Conservation (phyloP, 2,329 filamentous ascomycete species). For the Apiospora saccharicola region DNA sequence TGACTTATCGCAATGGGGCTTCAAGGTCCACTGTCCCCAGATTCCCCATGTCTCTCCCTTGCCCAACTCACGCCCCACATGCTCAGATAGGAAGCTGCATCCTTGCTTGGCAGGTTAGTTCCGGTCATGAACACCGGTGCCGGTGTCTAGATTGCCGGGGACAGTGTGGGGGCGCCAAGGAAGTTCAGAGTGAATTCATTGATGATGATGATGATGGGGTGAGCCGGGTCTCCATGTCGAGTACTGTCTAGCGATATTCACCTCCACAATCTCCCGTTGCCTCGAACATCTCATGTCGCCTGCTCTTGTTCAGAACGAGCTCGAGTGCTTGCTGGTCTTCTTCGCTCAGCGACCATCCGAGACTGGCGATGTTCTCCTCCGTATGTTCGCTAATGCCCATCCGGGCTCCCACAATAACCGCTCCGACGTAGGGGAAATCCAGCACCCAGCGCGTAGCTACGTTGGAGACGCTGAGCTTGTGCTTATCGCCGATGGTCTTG, state of each 20-base stretch:
- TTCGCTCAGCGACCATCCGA: slow-evolving; percentile 36
- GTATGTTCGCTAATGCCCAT: slow-evolving; percentile 40
- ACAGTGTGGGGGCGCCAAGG: background rate
- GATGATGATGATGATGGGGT: background rate
- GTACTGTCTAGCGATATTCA: slow-evolving; percentile 36
- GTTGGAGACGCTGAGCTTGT: slow-evolving; percentile 40
- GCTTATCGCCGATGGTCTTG: slow-evolving; percentile 34
- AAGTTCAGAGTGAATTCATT: background rate
- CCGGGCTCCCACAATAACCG: slow-evolving; percentile 44
- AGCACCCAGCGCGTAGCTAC: slow-evolving; percentile 45
- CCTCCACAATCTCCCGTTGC: slow-evolving; percentile 44
- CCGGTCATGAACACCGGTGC: slow-evolving; percentile 2
- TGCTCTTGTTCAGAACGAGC: slow-evolving; percentile 32
- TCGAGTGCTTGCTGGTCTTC: slow-evolving; percentile 37
- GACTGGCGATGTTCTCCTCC: slow-evolving; percentile 39
- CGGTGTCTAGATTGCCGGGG: slow-evolving; percentile 10
- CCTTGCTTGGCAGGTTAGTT: background rate
- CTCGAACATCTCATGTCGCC: slow-evolving; percentile 35
- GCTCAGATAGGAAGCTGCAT: slow-evolving; percentile 6
- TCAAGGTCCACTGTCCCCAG: background rate
- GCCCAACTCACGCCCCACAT: background rate
- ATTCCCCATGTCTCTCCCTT: background rate
- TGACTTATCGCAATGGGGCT: background rate
- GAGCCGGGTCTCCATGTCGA: background rate
- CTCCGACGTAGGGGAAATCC: slow-evolving; percentile 43